Evolutionary conservation across 257 asterid genomes (phyloP), one percentile per base, ranked within the genome.

Genomic region (Plantago major): DNA sequence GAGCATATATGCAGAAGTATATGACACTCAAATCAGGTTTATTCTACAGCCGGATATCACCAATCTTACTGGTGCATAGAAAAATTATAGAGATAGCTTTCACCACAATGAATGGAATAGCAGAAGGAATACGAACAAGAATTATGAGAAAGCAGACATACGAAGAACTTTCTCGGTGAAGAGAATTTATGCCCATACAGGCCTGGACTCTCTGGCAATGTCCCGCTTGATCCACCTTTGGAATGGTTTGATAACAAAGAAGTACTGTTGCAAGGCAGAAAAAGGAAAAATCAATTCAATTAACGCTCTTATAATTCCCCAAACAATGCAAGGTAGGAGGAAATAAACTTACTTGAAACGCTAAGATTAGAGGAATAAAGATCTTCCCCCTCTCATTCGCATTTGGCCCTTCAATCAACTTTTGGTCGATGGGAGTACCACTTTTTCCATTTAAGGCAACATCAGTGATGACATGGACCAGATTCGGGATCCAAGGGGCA

Each of bases 381-480:
- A 75, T 4, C 67, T 89, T 89, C 55, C 97, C 93, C 67, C 83
- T 80, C 26, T 78, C 75, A 65, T 84, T 86, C 1, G 99, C 86
- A 55, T 93, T 87, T 45, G 90, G 95, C 60, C 99, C 99, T 49
- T 87, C 96, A 42, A 93, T 85, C 81, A 93, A 78, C 79, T 79
- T 82, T 73, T 71, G 71, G 78, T 93, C 95, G n/a, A 93, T 75
- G 52, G 89, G 72, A 68, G 89, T 78, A 69, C 96, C 66, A 46
- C 50, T 19, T 67, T 87, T 84, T 56, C 85, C 95, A 62, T 84
- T 81, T 63, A 85, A 68, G 77, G 82, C 77, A n/a, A 81, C 81
- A 11, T 85, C 89, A 0, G 97, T 79, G 67, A 89, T 81, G 2
- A 68, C 73, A n/a, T 73, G 68, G 53, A 93, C 92, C 71, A 93